A percentile compares a stretch with the other conserved stretches of the same genome.
Conservation (phyloP, 2,329 filamentous ascomycete species). For the Fusarium dimerum region DNA sequence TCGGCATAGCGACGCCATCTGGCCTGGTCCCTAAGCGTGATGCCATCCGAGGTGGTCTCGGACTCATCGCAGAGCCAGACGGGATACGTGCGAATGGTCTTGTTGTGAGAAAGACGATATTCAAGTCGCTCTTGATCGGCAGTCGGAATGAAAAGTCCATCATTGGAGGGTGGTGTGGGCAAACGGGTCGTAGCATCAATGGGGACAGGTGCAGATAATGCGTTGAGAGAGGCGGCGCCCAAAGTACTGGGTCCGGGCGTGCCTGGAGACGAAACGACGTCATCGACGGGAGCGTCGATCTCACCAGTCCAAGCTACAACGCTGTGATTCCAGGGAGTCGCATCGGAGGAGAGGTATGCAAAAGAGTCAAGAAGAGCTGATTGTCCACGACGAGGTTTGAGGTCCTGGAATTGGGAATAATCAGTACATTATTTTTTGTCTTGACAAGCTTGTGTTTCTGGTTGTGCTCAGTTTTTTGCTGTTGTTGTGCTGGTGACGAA, state of each 20-base stretch:
- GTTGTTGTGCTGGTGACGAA: slow-evolving; percentile 7
- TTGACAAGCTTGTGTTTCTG: no score
- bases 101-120: slow-evolving; percentile 68
- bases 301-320: slow-evolving; percentile 96
- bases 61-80: slow-evolving; percentile 85
- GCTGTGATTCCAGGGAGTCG: slow-evolving; percentile 86
- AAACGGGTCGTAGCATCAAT: slow-evolving; percentile 61
- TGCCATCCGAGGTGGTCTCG: slow-evolving; percentile 66
- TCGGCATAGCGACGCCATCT: slow-evolving; percentile 91
- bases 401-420: slow-evolving; percentile 52
- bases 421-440: no score
- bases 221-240: slow-evolving; percentile 62
- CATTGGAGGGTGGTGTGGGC: slow-evolving; percentile 58
- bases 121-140: slow-evolving; percentile 75
- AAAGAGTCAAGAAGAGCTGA: slow-evolving; percentile 94
- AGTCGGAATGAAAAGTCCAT: slow-evolving; percentile 70
- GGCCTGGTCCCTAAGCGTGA: slow-evolving; percentile 76
- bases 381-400: slow-evolving; percentile 78
- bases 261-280: slow-evolving; percentile 44
- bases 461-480: slow-evolving; percentile 11
- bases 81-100: slow-evolving; percentile 77
- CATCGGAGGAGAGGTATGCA: slow-evolving; percentile 79
- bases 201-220: slow-evolving; percentile 77
- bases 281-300: slow-evolving; percentile 57
- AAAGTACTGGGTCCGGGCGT: slow-evolving; percentile 49